Base-by-base conservation (phyloP, 2,329 filamentous ascomycete genomes). In the Drechslerella coelobrocha region DNA sequence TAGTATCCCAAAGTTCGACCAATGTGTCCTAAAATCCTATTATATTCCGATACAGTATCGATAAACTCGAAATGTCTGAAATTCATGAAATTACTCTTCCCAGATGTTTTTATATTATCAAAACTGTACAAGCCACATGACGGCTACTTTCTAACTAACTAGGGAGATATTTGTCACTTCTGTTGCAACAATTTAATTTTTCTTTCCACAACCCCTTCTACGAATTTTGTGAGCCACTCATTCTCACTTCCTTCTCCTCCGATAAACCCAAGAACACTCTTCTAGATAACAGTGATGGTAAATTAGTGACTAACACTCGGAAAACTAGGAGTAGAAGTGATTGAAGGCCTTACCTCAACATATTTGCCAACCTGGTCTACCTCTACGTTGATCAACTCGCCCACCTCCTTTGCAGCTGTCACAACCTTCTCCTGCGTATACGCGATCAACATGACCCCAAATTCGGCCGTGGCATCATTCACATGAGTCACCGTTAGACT, bases 401-500 rank as follows among this genome's bases (percentile, higher is more conserved):
- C 92, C 27, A 84, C 81, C 79, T 85, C 83, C 84, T 97, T 97
- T 56, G 82, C 82, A 1, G 90, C 90, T 73, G 91, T 87, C 14
- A 96, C 89, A 14, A 99, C 88, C 79, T 90, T 90, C 80, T 93
- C 91, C 81, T 97, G 94, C 9, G 94, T 97, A 80, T 99, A 99
- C 7, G 90, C 86, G 78, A 99, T 97, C 72, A 99, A 83, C 94
- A 99, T 99, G 53, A 99, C 89, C 84, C 97, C 94, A 81, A 85
- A 89, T 85, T 88, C 97, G 43, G 89, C 88, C 74, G 86, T 85
- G 2, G 78, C 84, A 79, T 97, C 93, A 76, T 93, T 81, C 27
- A 97, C 93, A 74, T 85, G 84, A 1, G 93, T 97, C 1, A 99
- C 85, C 0, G 94, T 99, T 82, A 99, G 82, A 78, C 92, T 97